Evolutionary conservation across 768 basidiomycete species (phyloP).

Genomic region (Harrya chromipes): DNA sequence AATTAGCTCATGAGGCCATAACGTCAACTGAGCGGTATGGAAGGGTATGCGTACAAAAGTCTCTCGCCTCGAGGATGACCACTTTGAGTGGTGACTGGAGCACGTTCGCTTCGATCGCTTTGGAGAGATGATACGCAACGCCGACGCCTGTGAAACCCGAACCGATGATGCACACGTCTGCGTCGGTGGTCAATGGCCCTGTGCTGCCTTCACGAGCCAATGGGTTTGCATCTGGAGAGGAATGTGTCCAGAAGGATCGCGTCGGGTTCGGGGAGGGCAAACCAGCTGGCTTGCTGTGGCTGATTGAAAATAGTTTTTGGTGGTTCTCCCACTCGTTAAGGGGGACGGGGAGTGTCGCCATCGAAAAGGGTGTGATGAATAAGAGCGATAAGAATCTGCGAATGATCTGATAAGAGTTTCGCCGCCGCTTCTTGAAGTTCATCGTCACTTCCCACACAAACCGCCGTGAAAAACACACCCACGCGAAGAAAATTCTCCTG

Average conservation of each 20-base stretch:
- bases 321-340: not conserved
- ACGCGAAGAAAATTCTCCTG: too few species aligned
- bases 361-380: not conserved
- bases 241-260: conserved; percentile 69
- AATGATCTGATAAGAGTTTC: too few species aligned
- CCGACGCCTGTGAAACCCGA: conserved; percentile 77
- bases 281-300: conserved; percentile 16
- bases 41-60: conserved; percentile 55
- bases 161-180: conserved; percentile 77
- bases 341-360: conserved; percentile 2
- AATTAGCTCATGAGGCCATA: not conserved
- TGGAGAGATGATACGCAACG: conserved; percentile 68
- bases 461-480: too few species aligned
- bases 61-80: conserved; percentile 78
- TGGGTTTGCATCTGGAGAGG: conserved; percentile 56
- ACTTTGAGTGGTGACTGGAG: conserved; percentile 39
- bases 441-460: too few species aligned
- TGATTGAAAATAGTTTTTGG: conserved; percentile 3
- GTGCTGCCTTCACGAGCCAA: conserved; percentile 64
- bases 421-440: too few species aligned
- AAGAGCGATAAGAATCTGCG: too few species aligned
- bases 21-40: too few species aligned
- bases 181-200: conserved; percentile 53
- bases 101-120: conserved; percentile 14
- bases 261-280: conserved; percentile 64